Evolutionary conservation across 805 yeast species (phyloP), one percentile per base, ranked within the genome.

Genomic region (Lipomyces chichibuensis): DNA sequence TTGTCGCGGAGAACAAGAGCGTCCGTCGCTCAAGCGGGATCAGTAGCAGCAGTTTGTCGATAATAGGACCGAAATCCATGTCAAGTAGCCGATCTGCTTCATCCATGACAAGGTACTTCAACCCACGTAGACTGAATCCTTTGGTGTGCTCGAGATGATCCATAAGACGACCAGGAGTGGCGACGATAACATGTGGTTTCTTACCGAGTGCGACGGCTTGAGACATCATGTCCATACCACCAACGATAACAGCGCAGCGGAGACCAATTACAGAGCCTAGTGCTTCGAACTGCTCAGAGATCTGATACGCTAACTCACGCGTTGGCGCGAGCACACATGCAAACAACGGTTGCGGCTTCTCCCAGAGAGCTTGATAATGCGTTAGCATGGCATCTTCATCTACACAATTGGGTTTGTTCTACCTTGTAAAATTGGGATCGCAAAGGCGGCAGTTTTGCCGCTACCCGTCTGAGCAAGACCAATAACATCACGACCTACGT

Each of bases 61-160:
- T 82, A 17, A 93, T 97, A 52, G 97, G 97, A 14, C 97, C 98
- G 75, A 94, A 94, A 77, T 94, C 99, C 90, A 94, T 86, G 80
- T 95, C 99, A 74, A 94, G 82, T 97, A 95, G 92, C 85, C 99
- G 90, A 83, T 95, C 99, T 77, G 99, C 99, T 85, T 94, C 99
- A 82, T 94, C 99, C 75, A 95, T 84, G 63, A 95, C 98, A 78
- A 95, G 87, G 81, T 91, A 95, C 79, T 90, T 91, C 75, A 94
- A 82, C 60, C 89, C 89, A 67, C 91, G 86, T 72, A 94, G 80
- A 4, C 90, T 87, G 75, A 94, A 94, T 1, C 99, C 99, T 78
- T 92, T 92, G 14, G 98, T 95, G 74, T 91, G 88, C 75, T 94
- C 98, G 75, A 94, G 82, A 82, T 94, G 99, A 78, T 94, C 99